These are phyloP conservation scores for Pascua sp. DNA, from an alignment of 1,284 basidiomycete genomes.

Conservation along the genomic window DNA sequence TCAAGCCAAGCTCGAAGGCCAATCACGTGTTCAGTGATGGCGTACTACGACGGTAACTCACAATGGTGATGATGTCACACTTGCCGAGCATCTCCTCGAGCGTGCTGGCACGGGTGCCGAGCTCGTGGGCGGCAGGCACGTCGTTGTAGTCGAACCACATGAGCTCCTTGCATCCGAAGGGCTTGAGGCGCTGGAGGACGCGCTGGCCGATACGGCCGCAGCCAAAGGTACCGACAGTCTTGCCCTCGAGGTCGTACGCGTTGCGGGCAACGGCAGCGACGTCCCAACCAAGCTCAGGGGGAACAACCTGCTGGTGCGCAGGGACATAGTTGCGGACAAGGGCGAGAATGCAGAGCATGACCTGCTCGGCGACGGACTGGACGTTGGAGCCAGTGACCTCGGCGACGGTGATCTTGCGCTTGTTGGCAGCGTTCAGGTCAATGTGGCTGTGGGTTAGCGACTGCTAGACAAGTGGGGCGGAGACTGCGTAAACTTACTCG, in stretches of 20 bases:
- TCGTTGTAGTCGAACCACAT: constrained; percentile 88
- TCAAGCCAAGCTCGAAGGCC: no score
- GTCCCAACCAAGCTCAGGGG: constrained; percentile 67
- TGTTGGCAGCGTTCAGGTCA: constrained; percentile 83
- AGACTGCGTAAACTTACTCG: constrained; percentile 35
- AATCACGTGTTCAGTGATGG: no score
- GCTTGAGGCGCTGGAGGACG: constrained; percentile 78
- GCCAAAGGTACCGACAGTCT: constrained; percentile 85
- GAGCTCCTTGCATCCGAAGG: constrained; percentile 88
- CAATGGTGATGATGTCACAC: constrained; percentile 45
- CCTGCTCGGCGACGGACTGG: constrained; percentile 76
- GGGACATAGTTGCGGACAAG: constrained; percentile 74
- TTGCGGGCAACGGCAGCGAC: constrained; percentile 76
- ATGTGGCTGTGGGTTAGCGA: constrained; percentile 56
- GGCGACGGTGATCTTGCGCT: constrained; percentile 74
- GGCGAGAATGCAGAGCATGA: constrained; percentile 71
- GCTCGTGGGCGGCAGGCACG: constrained; percentile 68
- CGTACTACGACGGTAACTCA: no score
- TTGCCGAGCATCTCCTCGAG: constrained; percentile 81
- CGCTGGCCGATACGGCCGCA: constrained; percentile 84
- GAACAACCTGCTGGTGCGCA: constrained; percentile 68
- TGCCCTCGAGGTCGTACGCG: constrained; percentile 84
- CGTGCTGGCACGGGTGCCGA: constrained; percentile 68
- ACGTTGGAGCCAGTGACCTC: constrained; percentile 83
- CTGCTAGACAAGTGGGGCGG: no score